Conservation (phyloP, 139 green algal genomes). For the Micractinium sp. region DNA sequence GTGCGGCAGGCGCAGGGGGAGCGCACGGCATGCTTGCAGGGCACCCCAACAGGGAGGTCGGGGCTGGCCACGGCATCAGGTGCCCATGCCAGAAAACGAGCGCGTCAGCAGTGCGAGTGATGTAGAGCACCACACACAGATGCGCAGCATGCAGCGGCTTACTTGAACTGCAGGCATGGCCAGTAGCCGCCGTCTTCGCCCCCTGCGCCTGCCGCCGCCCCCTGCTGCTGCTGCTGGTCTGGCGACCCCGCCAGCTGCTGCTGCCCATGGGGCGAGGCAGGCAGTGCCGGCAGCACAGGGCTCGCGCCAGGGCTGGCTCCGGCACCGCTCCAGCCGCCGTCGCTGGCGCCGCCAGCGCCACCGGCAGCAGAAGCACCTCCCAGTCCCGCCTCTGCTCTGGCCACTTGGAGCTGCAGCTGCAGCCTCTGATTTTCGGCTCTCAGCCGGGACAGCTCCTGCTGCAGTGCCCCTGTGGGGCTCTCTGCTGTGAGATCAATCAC, state of each 20-base stretch:
- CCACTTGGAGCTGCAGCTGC: slow-evolving; percentile 36
- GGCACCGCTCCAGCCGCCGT: not conserved
- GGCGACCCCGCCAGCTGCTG: not conserved
- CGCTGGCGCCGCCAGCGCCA: not conserved
- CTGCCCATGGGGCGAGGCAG: not conserved
- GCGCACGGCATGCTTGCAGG: no score
- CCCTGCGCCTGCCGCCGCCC: not conserved
- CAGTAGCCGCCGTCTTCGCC: not conserved
- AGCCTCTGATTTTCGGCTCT: slow-evolving; percentile 38
- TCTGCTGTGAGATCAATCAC: not conserved
- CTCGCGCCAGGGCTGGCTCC: not conserved
- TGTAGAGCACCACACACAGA: not conserved
- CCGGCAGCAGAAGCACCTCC: not conserved
- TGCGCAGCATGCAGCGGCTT: not conserved
- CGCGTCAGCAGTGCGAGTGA: no score
- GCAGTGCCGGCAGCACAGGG: not conserved
- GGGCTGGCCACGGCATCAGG: no score
- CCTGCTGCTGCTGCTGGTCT: slow-evolving; percentile 1
- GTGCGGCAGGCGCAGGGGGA: no score
- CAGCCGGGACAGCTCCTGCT: slow-evolving; percentile 38
- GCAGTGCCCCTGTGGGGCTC: slow-evolving; percentile 12
- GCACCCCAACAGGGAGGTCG: no score
- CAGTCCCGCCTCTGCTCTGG: not conserved
- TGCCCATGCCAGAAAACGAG: no score
- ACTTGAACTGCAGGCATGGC: not conserved